These are phyloP conservation scores for Pseudocercospora musae DNA, from an alignment of 2,329 filamentous ascomycete genomes.

Conservation along the genomic window DNA sequence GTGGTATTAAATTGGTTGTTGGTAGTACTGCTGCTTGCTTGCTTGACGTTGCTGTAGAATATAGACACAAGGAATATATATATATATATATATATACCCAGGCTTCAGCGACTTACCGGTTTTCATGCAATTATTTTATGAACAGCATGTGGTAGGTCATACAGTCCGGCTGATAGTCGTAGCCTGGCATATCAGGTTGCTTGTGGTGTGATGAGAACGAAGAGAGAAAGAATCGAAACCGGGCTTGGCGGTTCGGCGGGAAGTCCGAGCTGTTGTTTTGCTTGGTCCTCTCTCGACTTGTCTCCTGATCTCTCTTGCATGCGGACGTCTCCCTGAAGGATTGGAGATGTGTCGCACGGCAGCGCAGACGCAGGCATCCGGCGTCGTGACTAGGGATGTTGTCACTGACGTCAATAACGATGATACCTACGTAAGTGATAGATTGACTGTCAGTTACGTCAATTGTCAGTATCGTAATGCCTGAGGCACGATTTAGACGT, in stretches of 20 bases:
- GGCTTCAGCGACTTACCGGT: background rate
- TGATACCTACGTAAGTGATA: too few relatives aligned
- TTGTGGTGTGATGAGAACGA: background rate
- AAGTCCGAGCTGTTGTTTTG: background rate
- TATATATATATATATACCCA: background rate
- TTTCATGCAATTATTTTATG: too few relatives aligned
- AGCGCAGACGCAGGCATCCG: background rate
- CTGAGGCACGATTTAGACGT: too few relatives aligned
- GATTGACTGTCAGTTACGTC: too few relatives aligned
- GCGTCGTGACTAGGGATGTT: background rate
- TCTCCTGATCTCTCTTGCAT: background rate
- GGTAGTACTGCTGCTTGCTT: conserved; percentile 1
- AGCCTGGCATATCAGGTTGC: background rate
- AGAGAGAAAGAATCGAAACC: background rate
- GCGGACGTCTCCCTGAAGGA: background rate
- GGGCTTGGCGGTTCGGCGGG: background rate
- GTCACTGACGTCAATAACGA: too few relatives aligned
- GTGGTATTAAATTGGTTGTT: background rate
- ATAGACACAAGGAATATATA: background rate
- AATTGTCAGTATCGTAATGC: too few relatives aligned
- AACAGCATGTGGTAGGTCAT: background rate
- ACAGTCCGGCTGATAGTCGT: background rate
- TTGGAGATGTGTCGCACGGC: background rate
- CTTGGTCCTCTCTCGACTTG: background rate
- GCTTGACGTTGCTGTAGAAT: background rate